Percentiles rank a stretch among this genome's conserved stretches.
These are phyloP conservation scores for Epichloe typhina DNA, from an alignment of 2,329 filamentous ascomycete genomes.

Conservation along the genomic window DNA sequence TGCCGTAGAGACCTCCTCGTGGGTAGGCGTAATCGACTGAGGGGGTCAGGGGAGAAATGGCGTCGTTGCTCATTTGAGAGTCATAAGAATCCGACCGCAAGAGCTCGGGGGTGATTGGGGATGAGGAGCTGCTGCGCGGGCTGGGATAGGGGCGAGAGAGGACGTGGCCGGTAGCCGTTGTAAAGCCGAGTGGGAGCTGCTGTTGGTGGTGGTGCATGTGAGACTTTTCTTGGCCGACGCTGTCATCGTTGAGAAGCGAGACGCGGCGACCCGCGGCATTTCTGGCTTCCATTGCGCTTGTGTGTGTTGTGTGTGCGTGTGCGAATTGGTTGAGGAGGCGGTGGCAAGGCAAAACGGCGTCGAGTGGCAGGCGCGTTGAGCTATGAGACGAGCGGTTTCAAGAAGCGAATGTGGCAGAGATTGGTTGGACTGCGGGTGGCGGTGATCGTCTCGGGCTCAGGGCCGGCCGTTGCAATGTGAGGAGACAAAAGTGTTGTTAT, in stretches of 20 bases:
- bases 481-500: background rate
- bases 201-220: conserved; percentile 10
- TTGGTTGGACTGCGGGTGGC: background rate
- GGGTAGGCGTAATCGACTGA: conserved; percentile 30
- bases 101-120: conserved; percentile 42
- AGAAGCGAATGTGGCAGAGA: background rate
- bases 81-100: conserved; percentile 48
- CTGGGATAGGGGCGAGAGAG: conserved; percentile 21
- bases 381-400: background rate
- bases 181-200: conserved; percentile 18
- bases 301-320: background rate
- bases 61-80: conserved; percentile 42
- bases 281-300: conserved; percentile 35
- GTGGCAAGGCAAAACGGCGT: background rate
- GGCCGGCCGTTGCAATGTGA: background rate
- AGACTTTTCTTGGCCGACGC: conserved; percentile 7
- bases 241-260: conserved; percentile 46
- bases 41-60: conserved; percentile 43
- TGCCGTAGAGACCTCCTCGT: conserved; percentile 25
- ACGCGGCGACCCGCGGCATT: conserved; percentile 45
- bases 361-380: too few relatives aligned
- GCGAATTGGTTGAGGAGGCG: background rate
- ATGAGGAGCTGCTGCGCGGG: conserved; percentile 28
- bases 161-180: conserved; percentile 19
- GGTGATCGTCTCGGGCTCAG: background rate